phyloP scores from a whole-genome alignment of 2,329 filamentous ascomycete genomes.

The Colletotrichum sp. region DNA sequence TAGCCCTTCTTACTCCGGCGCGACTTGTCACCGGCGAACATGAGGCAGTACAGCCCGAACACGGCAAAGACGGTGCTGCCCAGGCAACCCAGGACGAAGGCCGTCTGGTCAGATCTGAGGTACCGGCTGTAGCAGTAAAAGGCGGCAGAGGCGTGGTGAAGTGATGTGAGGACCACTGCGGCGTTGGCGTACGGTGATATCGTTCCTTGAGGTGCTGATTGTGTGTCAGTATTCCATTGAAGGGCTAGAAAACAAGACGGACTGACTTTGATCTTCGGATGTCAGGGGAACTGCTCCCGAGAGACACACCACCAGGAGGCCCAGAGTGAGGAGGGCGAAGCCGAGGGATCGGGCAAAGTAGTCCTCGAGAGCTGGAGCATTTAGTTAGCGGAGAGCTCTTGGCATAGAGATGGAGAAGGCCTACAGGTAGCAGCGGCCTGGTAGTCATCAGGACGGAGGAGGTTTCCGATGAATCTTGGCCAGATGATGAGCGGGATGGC shows the following conservation, averaged over 20 bases:
- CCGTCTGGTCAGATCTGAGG: conserved; percentile 52
- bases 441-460: conserved; percentile 40
- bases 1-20: conserved; percentile 40
- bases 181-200: conserved; percentile 70
- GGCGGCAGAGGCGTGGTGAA: conserved; percentile 67
- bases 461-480: conserved; percentile 50
- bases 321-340: conserved; percentile 69
- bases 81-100: conserved; percentile 64
- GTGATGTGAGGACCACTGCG: conserved; percentile 66
- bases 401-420: background rate
- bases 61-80: conserved; percentile 62
- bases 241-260: background rate
- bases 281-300: conserved; percentile 74
- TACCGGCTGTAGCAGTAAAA: conserved; percentile 75
- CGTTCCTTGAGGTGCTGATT: conserved; percentile 32
- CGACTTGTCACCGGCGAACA: conserved; percentile 42
- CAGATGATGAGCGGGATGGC: conserved; percentile 51
- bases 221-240: background rate
- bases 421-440: conserved; percentile 30
- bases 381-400: background rate
- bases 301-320: conserved; percentile 67
- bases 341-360: conserved; percentile 78
- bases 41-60: conserved; percentile 48
- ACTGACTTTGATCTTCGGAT: conserved; percentile 40
- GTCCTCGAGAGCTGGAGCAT: conserved; percentile 62